Conservation (phyloP, 2,329 filamentous ascomycete genomes). For the Aspergillus caelatus region DNA sequence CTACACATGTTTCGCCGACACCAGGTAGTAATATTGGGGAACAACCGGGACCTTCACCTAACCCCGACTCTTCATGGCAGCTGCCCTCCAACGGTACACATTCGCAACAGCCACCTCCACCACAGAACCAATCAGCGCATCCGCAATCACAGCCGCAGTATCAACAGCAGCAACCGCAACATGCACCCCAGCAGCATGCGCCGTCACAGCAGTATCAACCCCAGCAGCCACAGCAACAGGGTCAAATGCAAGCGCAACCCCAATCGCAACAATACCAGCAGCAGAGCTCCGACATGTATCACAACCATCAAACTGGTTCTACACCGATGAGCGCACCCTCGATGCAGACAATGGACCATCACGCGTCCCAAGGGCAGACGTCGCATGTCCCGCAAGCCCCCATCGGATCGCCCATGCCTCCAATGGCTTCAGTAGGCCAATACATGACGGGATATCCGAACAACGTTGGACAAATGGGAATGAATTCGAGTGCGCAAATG, state of each 20-base stretch:
- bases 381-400: conserved; percentile 41
- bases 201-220: conserved; percentile 15
- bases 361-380: conserved; percentile 30
- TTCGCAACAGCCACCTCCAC: conserved; percentile 29
- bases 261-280: conserved; percentile 32
- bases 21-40: conserved; percentile 24
- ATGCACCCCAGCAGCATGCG: neutral
- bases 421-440: conserved; percentile 57
- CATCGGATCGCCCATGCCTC: conserved; percentile 58
- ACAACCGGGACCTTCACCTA: conserved; percentile 33
- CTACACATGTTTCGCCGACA: conserved; percentile 12
- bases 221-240: conserved; percentile 33
- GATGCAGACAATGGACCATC: conserved; percentile 24
- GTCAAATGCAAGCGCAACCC: conserved; percentile 40
- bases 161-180: conserved; percentile 20
- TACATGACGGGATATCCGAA: conserved; percentile 52
- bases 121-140: conserved; percentile 25
- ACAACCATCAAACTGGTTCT: conserved; percentile 26
- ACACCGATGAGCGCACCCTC: conserved; percentile 23
- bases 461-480: conserved; percentile 34
- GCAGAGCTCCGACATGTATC: conserved; percentile 37
- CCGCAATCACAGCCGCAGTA: conserved; percentile 17
- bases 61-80: conserved; percentile 48
- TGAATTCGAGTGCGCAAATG: conserved; percentile 51
- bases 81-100: conserved; percentile 46